These are phyloP conservation scores for Cladosporium sp. DNA, from an alignment of 2,329 filamentous ascomycete species.

Conservation along the genomic window DNA sequence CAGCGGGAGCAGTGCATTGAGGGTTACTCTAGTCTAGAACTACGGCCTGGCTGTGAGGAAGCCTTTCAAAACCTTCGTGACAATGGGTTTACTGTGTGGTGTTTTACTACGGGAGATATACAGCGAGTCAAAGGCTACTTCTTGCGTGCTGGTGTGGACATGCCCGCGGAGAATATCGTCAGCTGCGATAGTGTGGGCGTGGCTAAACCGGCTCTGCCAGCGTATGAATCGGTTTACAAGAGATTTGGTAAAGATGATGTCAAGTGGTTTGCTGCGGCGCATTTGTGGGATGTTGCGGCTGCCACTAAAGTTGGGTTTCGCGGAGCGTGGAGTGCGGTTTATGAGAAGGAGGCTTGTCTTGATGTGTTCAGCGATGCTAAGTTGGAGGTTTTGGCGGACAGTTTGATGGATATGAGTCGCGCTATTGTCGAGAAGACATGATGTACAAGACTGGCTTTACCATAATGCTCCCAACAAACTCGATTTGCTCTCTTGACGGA, in stretches of 20 bases:
- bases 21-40: slow-evolving; percentile 38
- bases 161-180: slow-evolving; percentile 54
- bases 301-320: slow-evolving; percentile 53
- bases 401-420: slow-evolving; percentile 48
- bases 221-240: slow-evolving; percentile 48
- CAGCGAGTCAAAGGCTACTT: slow-evolving; percentile 56
- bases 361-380: slow-evolving; percentile 50
- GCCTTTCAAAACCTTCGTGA: slow-evolving; percentile 46
- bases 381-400: slow-evolving; percentile 54
- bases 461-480: background rate
- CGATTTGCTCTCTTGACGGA: background rate
- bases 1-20: slow-evolving; percentile 44
- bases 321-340: slow-evolving; percentile 55
- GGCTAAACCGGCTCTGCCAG: slow-evolving; percentile 52
- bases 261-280: slow-evolving; percentile 60
- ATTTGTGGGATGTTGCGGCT: slow-evolving; percentile 61
- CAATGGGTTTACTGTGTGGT: slow-evolving; percentile 55
- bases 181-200: slow-evolving; percentile 52
- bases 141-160: slow-evolving; percentile 47
- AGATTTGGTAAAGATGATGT: slow-evolving; percentile 28
- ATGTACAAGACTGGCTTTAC: background rate
- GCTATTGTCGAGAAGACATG: slow-evolving; percentile 32
- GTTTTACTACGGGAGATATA: slow-evolving; percentile 54
- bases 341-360: slow-evolving; percentile 52
- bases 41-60: slow-evolving; percentile 44